These are phyloP conservation scores for Rutstroemia sp. DNA, from an alignment of 2,329 filamentous ascomycete genomes.

Conservation along the genomic window DNA sequence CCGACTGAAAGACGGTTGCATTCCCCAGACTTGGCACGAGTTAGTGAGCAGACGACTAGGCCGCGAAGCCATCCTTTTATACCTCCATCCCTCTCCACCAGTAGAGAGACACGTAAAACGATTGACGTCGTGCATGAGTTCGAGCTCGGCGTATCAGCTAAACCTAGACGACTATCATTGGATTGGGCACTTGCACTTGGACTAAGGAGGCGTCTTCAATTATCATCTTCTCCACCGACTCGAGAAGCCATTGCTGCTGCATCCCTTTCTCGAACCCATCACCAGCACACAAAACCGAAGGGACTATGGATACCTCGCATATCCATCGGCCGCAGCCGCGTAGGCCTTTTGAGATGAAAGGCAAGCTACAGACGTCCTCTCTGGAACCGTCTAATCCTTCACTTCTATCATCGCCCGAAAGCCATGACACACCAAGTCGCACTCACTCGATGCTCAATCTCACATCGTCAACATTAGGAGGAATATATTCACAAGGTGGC, in stretches of 20 bases:
- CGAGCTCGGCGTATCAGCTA: too few species aligned
- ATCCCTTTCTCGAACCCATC: not conserved
- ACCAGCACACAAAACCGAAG: not conserved
- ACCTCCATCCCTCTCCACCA: not conserved
- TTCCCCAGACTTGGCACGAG: not conserved
- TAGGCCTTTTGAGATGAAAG: conserved; percentile 59
- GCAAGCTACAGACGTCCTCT: conserved; percentile 28
- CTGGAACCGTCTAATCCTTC: conserved; percentile 47
- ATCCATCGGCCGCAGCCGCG: conserved; percentile 65
- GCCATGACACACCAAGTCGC: conserved; percentile 57
- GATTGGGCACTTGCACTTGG: not conserved
- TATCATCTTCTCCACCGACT: not conserved
- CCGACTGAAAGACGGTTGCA: not conserved
- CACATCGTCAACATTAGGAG: conserved; percentile 80
- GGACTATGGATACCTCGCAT: conserved; percentile 18
- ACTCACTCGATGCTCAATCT: conserved; percentile 78
- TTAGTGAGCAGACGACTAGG: too few species aligned
- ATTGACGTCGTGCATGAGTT: not conserved
- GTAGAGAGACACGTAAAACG: not conserved
- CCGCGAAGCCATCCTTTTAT: too few species aligned
- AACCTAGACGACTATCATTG: not conserved
- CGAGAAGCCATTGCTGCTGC: not conserved
- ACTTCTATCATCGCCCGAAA: conserved; percentile 43
- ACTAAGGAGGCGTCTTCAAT: not conserved
- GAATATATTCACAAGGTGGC: conserved; percentile 73